These are phyloP conservation scores for Macrophomina tecta DNA, from an alignment of 2,329 filamentous ascomycete species.

Conservation along the genomic window DNA sequence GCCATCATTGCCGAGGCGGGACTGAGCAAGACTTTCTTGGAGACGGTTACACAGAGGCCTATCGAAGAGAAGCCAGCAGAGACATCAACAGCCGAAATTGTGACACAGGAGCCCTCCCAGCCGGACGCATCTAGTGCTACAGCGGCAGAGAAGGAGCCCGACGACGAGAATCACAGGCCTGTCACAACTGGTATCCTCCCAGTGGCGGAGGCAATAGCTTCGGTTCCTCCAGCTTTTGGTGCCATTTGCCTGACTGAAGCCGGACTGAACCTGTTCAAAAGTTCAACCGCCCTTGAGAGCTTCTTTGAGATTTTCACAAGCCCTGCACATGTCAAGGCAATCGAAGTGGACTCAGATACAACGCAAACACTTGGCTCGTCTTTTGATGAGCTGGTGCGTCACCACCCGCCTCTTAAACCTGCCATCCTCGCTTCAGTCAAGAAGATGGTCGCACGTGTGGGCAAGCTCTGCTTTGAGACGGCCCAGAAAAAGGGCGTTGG, in stretches of 20 bases:
- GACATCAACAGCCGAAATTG: slow-evolving; percentile 5
- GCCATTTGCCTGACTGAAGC: slow-evolving; percentile 90
- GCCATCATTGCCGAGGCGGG: slow-evolving; percentile 94
- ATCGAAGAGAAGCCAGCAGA: slow-evolving; percentile 41
- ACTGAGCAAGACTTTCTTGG: slow-evolving; percentile 83
- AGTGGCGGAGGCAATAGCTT: slow-evolving; percentile 85
- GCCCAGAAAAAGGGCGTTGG: slow-evolving; percentile 75
- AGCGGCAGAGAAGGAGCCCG: neutral
- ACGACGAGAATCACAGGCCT: slow-evolving; percentile 32
- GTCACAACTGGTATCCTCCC: slow-evolving; percentile 78
- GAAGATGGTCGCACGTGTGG: slow-evolving; percentile 85
- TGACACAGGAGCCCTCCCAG: slow-evolving; percentile 3
- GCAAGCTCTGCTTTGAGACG: slow-evolving; percentile 73
- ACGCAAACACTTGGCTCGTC: slow-evolving; percentile 77
- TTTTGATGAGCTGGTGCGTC: slow-evolving; percentile 93
- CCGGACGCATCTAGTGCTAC: neutral
- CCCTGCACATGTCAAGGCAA: slow-evolving; percentile 81
- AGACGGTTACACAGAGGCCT: slow-evolving; percentile 69
- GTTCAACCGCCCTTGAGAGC: slow-evolving; percentile 79
- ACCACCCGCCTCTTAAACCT: slow-evolving; percentile 83
- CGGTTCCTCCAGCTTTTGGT: slow-evolving; percentile 86
- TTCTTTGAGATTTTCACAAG: slow-evolving; percentile 98
- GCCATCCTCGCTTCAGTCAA: slow-evolving; percentile 85
- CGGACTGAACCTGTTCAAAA: slow-evolving; percentile 85
- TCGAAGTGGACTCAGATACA: slow-evolving; percentile 76